These are phyloP conservation scores for Alternaria triticina DNA, from an alignment of 2,329 filamentous ascomycete species.

Conservation along the genomic window DNA sequence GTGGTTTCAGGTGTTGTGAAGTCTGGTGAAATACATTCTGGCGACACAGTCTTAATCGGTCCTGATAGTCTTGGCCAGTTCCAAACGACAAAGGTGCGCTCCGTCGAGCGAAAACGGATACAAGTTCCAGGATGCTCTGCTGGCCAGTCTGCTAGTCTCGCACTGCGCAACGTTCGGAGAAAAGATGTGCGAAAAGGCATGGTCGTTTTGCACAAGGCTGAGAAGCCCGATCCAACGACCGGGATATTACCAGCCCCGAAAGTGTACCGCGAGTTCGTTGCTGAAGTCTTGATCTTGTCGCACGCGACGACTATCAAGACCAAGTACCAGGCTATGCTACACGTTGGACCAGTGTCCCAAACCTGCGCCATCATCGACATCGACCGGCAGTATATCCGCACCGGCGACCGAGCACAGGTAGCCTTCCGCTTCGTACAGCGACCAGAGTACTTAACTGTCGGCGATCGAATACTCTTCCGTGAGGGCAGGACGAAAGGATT, in stretches of 20 bases:
- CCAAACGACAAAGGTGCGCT: slow-evolving; percentile 81
- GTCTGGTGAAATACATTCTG: slow-evolving; percentile 79
- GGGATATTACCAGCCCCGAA: slow-evolving; percentile 54
- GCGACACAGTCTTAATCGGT: slow-evolving; percentile 87
- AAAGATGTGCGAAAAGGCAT: slow-evolving; percentile 98
- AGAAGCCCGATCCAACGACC: slow-evolving; percentile 62
- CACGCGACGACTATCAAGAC: slow-evolving; percentile 97
- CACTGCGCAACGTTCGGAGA: slow-evolving; percentile 81
- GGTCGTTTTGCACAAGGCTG: slow-evolving; percentile 88
- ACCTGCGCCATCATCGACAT: slow-evolving; percentile 98
- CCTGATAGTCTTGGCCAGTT: slow-evolving; percentile 93
- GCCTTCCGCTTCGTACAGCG: slow-evolving; percentile 94
- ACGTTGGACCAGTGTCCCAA: slow-evolving; percentile 92
- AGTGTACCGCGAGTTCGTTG: slow-evolving; percentile 59
- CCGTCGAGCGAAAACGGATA: slow-evolving; percentile 94
- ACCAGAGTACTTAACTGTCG: slow-evolving; percentile 88
- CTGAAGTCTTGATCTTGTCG: slow-evolving; percentile 89
- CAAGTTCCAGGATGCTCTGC: slow-evolving; percentile 85
- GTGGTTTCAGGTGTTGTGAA: slow-evolving; percentile 96
- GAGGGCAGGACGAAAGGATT: slow-evolving; percentile 95
- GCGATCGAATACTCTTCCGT: slow-evolving; percentile 88
- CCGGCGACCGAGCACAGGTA: slow-evolving; percentile 90
- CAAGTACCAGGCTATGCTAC: slow-evolving; percentile 97
- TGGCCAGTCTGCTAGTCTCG: slow-evolving; percentile 91
- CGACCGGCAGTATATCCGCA: slow-evolving; percentile 92